Evolutionary conservation across 192 early-diverging fungal species (phyloP), one percentile per base, ranked within the genome.

Genomic region (Umbelopsis sp.): DNA sequence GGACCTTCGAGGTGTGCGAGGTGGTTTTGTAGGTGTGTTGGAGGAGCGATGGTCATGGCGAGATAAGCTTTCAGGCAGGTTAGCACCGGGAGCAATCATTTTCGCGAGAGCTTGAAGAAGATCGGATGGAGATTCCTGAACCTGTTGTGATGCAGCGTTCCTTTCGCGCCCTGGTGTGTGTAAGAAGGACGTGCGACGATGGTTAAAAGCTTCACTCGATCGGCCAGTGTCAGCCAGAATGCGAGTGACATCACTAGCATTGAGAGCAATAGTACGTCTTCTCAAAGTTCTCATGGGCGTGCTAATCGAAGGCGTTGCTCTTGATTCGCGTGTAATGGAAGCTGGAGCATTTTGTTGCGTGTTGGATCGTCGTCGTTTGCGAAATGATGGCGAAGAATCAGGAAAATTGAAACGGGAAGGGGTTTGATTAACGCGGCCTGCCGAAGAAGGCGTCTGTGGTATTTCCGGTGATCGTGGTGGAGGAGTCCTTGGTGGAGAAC

Each of bases 401-500:
- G 56, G 5, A 20, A 62, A 32, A 62, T 62, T 62, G 17, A 62
- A 20, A 11, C 56, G 56, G 12, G 56, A 62, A 34, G 56, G 56
- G 7, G 56, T 62, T 62, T 26, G 56, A 34, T 62, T 62, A 31
- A 62, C 29, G 11, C 32, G 56, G 26, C 56, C 31, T 34, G 56
- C 56, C 25, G 56, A 62, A 14, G 56, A 62, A 14, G 56, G 56
- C 0, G 56, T 62, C 20, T 34, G 56, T 34, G 56, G 56, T 17
- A 62, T 62, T 4, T 26, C 32, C 4, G 56, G 56, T 16, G 56
- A 62, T 36, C 56, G 56, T 32, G 56, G 56, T 14, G 56, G 56
- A 20, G 56, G 56, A 20, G 56, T 62, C 56, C 56, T 62, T 32
- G 56, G 56, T n/a, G 56, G 56, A 17, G 56, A 62, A 62, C 56